These are phyloP conservation scores for Sphagnurus paluster DNA, from an alignment of 1,284 basidiomycete species.

Conservation along the genomic window DNA sequence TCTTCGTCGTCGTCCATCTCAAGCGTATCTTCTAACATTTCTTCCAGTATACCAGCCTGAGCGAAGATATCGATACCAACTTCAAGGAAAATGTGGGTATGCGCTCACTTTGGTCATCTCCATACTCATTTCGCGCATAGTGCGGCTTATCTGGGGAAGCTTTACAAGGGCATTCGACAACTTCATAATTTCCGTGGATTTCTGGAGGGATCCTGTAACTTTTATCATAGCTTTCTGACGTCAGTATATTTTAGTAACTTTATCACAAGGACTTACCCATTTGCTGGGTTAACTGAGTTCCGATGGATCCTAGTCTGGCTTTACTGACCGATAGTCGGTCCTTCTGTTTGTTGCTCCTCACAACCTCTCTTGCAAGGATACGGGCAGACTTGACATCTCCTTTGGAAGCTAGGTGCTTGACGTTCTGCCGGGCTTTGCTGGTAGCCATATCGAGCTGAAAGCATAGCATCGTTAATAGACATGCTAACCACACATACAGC, in stretches of 20 bases:
- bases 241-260: too few species aligned
- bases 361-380: constrained; percentile 92
- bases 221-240: constrained; percentile 98
- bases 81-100: not conserved
- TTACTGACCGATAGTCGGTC: constrained; percentile 91
- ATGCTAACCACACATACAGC: too few species aligned
- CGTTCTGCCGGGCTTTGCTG: constrained; percentile 76
- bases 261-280: constrained; percentile 62
- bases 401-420: constrained; percentile 90
- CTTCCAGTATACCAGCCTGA: constrained; percentile 91
- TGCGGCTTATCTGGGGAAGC: constrained; percentile 88
- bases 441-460: constrained; percentile 81
- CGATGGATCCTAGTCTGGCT: constrained; percentile 90
- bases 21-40: constrained; percentile 89
- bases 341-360: constrained; percentile 93
- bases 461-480: constrained; percentile 23
- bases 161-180: constrained; percentile 90
- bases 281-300: constrained; percentile 90
- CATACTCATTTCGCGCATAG: constrained; percentile 98
- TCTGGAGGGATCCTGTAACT: constrained; percentile 95
- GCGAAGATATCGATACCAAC: not conserved
- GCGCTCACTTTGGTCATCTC: constrained; percentile 92
- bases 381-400: constrained; percentile 93
- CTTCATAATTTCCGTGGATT: constrained; percentile 99
- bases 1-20: constrained; percentile 92